phyloP scores from a whole-genome alignment of 1,139 yeast genomes.

The Scheffersomyces insectosa region DNA sequence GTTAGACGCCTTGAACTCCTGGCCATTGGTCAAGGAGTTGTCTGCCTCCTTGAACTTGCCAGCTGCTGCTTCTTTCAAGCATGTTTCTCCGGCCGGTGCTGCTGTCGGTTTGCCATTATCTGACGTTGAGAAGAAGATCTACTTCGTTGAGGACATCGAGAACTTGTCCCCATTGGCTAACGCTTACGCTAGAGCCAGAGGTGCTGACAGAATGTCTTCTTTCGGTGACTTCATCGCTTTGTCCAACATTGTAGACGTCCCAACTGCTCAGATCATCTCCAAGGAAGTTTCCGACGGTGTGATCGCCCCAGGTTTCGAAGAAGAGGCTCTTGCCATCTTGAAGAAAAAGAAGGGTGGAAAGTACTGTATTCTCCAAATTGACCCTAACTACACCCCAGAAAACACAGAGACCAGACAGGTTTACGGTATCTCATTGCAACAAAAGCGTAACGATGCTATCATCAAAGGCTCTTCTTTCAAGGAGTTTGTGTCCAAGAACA shows the following conservation, averaged over 20 bases:
- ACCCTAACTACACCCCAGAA: conserved; percentile 89
- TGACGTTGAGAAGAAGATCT: conserved; percentile 90
- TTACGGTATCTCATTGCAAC: conserved; percentile 91
- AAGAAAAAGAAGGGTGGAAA: conserved; percentile 95
- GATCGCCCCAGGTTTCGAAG: conserved; percentile 94
- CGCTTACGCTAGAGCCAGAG: conserved; percentile 99
- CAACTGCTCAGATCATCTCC: conserved; percentile 95
- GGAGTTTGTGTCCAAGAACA: conserved; percentile 87
- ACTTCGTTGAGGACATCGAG: conserved; percentile 93
- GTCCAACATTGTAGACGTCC: conserved; percentile 91
- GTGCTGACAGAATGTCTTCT: conserved; percentile 99
- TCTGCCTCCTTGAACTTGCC: conserved; percentile 93
- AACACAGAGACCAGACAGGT: conserved; percentile 88
- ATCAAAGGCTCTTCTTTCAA: conserved; percentile 83
- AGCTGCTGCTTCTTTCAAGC: conserved; percentile 98
- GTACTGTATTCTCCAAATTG: conserved; percentile 93
- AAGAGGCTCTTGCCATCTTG: conserved; percentile 86
- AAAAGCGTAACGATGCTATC: conserved; percentile 96
- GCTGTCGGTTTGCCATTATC: conserved; percentile 94
- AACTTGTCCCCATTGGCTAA: conserved; percentile 94
- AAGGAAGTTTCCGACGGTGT: conserved; percentile 98
- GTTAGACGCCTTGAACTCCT: conserved; percentile 93
- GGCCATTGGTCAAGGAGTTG: conserved; percentile 98
- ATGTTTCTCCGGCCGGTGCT: conserved; percentile 98
- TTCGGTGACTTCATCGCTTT: conserved; percentile 98